Conservation (phyloP, 306 rosid species). For the Cicer judaicum region DNA sequence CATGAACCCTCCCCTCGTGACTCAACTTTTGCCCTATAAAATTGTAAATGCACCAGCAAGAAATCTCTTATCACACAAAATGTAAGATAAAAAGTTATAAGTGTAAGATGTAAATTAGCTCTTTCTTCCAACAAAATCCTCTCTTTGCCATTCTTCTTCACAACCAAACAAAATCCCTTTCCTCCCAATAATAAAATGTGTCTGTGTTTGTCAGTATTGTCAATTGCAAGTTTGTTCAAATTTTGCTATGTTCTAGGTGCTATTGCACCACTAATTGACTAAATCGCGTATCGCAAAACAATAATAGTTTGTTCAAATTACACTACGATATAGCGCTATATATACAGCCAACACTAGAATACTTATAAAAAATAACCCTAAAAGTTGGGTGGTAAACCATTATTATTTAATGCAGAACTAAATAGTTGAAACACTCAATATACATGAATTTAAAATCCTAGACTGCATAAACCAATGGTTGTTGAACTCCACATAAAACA, state of each 20-base stretch:
- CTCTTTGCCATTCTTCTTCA: not conserved
- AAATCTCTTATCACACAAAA: no score
- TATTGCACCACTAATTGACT: no score
- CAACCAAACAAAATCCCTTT: not conserved
- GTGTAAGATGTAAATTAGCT: not conserved
- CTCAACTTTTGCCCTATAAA: no score
- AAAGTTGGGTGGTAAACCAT: not conserved
- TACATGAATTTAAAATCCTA: not conserved
- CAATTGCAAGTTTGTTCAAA: not conserved
- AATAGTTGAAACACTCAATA: constrained; percentile 23
- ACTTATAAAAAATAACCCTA: no score
- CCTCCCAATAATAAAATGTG: not conserved
- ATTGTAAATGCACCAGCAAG: no score
- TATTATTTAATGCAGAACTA: not conserved
- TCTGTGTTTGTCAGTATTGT: not conserved
- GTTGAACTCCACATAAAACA: constrained; percentile 31
- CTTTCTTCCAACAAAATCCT: not conserved
- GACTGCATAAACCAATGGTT: constrained; percentile 3
- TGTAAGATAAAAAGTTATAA: no score
- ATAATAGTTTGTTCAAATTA: no score
- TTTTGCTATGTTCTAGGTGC: no score
- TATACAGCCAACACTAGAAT: no score
- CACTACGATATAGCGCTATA: no score
- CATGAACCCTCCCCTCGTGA: not conserved
- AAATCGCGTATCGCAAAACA: no score